phyloP scores from a whole-genome alignment of 352 stramenopile genomes.

The Phytophthora capsici region DNA sequence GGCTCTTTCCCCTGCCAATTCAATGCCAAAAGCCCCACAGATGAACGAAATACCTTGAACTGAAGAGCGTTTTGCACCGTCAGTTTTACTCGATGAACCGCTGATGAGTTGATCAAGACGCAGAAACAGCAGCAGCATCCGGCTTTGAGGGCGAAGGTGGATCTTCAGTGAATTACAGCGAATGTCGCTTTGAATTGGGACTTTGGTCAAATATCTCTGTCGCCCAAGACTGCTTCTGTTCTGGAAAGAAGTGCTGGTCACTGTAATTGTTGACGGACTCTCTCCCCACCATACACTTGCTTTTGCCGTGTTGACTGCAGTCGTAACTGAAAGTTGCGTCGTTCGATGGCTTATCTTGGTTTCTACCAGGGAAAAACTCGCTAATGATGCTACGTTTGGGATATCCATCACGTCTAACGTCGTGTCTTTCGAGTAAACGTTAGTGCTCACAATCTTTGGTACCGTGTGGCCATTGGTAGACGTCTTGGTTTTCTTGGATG shows the following conservation, averaged over 20 bases:
- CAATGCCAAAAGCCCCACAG: constrained; percentile 36
- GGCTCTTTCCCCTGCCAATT: constrained; percentile 7
- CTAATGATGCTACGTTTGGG: constrained; percentile 20
- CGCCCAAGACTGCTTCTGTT: constrained; percentile 34
- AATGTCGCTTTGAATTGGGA: constrained; percentile 38
- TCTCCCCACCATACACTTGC: constrained; percentile 35
- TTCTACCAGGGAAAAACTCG: constrained; percentile 32
- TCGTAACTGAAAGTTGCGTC: constrained; percentile 35
- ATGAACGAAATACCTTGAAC: constrained; percentile 39
- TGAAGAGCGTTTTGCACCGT: constrained; percentile 17
- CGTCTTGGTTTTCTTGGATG: constrained; percentile 24
- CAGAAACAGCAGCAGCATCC: constrained; percentile 55
- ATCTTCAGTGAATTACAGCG: constrained; percentile 23
- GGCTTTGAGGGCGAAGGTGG: constrained; percentile 33
- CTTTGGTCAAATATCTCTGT: constrained; percentile 32
- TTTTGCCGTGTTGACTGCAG: constrained; percentile 36
- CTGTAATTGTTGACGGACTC: constrained; percentile 15
- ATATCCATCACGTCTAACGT: constrained; percentile 39
- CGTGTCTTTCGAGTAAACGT: constrained; percentile 34
- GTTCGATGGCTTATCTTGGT: constrained; percentile 31
- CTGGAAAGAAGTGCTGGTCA: constrained; percentile 24
- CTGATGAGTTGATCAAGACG: constrained; percentile 58
- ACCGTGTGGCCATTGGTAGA: constrained; percentile 6
- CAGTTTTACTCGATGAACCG: constrained; percentile 13
- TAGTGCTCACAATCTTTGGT: constrained; percentile 34